Evolutionary conservation across 2,329 filamentous ascomycete species (phyloP).

Genomic region (Ophiosphaerella korrae): DNA sequence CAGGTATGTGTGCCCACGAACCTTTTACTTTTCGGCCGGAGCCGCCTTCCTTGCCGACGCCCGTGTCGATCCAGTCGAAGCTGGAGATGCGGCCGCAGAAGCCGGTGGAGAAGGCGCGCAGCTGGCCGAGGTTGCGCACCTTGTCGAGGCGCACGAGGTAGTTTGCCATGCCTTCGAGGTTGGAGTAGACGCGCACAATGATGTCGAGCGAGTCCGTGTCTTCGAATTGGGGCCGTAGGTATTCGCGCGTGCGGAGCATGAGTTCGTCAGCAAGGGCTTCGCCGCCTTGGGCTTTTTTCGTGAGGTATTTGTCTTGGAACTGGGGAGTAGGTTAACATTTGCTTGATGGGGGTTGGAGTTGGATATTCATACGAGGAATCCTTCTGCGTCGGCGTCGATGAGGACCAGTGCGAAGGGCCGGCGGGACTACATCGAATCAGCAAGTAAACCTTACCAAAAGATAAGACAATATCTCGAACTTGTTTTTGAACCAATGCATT

Average conservation of each 20-base stretch:
- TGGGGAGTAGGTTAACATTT: constrained; percentile 9
- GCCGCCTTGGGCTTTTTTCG: constrained; percentile 41
- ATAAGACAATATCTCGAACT: constrained; percentile 13
- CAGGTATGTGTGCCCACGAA: no score
- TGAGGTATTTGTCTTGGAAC: constrained; percentile 47
- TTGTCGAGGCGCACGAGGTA: constrained; percentile 43
- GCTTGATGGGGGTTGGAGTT: background rate
- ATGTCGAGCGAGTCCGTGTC: constrained; percentile 44
- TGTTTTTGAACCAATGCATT: constrained; percentile 37
- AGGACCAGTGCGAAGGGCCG: constrained; percentile 44
- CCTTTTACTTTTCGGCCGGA: constrained; percentile 42
- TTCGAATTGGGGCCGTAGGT: constrained; percentile 41
- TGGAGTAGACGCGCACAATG: constrained; percentile 42
- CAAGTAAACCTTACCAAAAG: background rate
- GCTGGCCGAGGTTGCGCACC: constrained; percentile 41
- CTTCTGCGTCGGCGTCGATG: constrained; percentile 46
- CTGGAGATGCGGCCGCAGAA: constrained; percentile 44
- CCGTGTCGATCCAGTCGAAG: constrained; percentile 46
- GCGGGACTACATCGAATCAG: constrained; percentile 30
- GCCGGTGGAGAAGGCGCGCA: constrained; percentile 43
- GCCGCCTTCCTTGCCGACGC: constrained; percentile 43
- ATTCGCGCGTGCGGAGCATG: constrained; percentile 40
- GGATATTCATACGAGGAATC: constrained; percentile 36
- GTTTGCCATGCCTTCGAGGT: constrained; percentile 46
- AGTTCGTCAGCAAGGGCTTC: constrained; percentile 44